Percentiles rank a stretch among this genome's conserved stretches.
phyloP scores from a whole-genome alignment of 495 filamentous ascomycete species.

The Xylaria acuta region DNA sequence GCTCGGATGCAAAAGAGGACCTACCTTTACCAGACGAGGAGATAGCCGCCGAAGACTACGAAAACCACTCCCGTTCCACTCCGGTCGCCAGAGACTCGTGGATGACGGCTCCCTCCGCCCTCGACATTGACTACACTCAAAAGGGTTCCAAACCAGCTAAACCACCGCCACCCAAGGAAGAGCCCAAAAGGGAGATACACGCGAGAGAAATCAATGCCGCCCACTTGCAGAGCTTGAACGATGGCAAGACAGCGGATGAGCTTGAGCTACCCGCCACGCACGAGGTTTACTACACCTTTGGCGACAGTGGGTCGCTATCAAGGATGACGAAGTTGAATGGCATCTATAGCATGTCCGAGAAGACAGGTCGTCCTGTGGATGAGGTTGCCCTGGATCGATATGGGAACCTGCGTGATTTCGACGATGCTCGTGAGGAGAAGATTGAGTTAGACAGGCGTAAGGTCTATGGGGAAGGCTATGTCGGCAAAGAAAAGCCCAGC shows the following conservation, averaged over 20 bases:
- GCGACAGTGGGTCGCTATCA: constrained; percentile 89
- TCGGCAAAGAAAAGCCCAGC: constrained; percentile 85
- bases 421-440: constrained; percentile 94
- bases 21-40: constrained; percentile 55
- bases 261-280: constrained; percentile 61
- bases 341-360: constrained; percentile 80
- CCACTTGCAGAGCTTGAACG: constrained; percentile 67
- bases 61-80: constrained; percentile 20
- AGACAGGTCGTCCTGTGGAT: constrained; percentile 72
- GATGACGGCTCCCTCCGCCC: constrained; percentile 87
- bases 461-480: constrained; percentile 84
- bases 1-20: constrained; percentile 55
- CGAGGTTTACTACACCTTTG: constrained; percentile 83
- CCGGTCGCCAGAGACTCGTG: constrained; percentile 73
- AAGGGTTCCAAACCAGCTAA: constrained; percentile 59
- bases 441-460: constrained; percentile 85
- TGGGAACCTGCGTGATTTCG: constrained; percentile 82
- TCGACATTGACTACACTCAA: constrained; percentile 87
- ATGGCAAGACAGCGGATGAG: constrained; percentile 46
- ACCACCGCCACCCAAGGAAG: constrained; percentile 61
- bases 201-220: constrained; percentile 75
- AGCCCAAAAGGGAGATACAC: constrained; percentile 79
- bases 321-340: constrained; percentile 92
- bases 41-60: constrained; percentile 35
- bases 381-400: constrained; percentile 82